phyloP scores from a whole-genome alignment of 2,329 filamentous ascomycete genomes.

The Aspergillus clavatus region DNA sequence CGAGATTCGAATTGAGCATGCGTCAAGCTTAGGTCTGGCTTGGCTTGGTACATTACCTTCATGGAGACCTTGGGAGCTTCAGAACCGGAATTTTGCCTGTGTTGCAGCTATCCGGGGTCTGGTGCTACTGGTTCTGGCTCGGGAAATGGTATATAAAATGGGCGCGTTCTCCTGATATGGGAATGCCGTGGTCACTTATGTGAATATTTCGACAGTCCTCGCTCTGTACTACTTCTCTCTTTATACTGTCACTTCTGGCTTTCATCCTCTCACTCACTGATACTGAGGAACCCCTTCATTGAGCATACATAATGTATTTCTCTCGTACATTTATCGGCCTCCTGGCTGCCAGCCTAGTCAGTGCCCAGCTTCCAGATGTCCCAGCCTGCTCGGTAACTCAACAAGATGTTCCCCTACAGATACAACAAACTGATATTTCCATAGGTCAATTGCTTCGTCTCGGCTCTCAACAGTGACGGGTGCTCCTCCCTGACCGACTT shows the following conservation, averaged over 20 bases:
- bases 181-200: background rate
- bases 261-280: background rate
- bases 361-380: constrained; percentile 1
- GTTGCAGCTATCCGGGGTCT: background rate
- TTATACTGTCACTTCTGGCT: background rate
- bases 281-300: background rate
- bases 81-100: background rate
- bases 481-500: constrained; percentile 47
- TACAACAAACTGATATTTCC: constrained; percentile 1
- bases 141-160: background rate
- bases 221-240: background rate
- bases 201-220: background rate
- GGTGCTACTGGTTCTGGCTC: background rate
- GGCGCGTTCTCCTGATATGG: background rate
- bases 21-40: background rate
- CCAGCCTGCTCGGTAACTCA: constrained; percentile 1
- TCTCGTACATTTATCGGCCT: constrained; percentile 31
- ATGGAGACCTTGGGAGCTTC: background rate
- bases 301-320: constrained; percentile 31
- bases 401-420: background rate
- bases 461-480: constrained; percentile 39
- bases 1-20: background rate
- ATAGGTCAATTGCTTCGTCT: constrained; percentile 46
- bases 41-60: background rate
- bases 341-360: constrained; percentile 21